These are phyloP conservation scores for Botrytis elliptica DNA, from an alignment of 2,329 filamentous ascomycete genomes.

Conservation along the genomic window DNA sequence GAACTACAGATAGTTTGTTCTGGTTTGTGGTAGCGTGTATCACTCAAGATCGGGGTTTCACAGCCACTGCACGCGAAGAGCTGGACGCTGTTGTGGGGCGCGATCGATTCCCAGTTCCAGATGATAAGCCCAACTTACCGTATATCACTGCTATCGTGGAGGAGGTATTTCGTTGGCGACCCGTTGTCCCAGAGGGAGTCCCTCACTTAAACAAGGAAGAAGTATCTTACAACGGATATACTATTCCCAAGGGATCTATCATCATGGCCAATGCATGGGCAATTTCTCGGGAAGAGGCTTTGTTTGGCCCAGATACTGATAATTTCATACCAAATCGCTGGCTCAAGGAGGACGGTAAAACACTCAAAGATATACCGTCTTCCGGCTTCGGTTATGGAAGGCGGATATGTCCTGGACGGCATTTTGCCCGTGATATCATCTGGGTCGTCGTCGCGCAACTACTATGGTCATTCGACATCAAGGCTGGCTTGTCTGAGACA, in stretches of 20 bases:
- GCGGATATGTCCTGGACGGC: neutral
- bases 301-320: neutral
- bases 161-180: conserved; percentile 43
- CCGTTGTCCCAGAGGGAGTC: conserved; percentile 35
- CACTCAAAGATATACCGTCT: conserved; percentile 4
- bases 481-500: conserved; percentile 14
- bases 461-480: conserved; percentile 9
- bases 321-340: conserved; percentile 6
- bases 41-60: conserved; percentile 1
- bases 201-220: conserved; percentile 55
- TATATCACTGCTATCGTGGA: neutral
- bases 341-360: conserved; percentile 10
- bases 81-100: too few relatives aligned
- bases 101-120: too few relatives aligned
- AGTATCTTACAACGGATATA: conserved; percentile 55
- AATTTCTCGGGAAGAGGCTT: conserved; percentile 13
- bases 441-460: conserved; percentile 10
- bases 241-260: conserved; percentile 47
- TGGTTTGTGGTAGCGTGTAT: conserved; percentile 13
- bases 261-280: neutral
- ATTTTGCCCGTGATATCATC: conserved; percentile 7
- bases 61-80: too few relatives aligned
- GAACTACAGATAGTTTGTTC: conserved; percentile 16
- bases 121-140: too few relatives aligned
- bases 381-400: conserved; percentile 1